Conservation (phyloP, 164 flowering plant genomes). For the Cinnamomum chago region DNA sequence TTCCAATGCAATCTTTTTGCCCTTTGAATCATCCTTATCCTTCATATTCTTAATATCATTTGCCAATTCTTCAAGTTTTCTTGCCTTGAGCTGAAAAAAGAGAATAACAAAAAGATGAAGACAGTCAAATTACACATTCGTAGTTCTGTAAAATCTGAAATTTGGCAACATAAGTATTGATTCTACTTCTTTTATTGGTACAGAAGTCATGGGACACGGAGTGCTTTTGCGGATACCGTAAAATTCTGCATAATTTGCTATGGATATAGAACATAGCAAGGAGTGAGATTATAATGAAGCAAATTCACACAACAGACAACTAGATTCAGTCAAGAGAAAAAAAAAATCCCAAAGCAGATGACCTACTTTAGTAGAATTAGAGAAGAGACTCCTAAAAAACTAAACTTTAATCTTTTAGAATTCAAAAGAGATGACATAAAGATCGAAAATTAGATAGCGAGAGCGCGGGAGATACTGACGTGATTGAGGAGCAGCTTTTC, state of each 20-base stretch:
- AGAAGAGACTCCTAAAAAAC: too few species aligned
- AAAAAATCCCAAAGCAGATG: too few species aligned
- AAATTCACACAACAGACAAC: too few species aligned
- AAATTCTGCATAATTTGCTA: too few species aligned
- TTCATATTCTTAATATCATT: conserved; percentile 45
- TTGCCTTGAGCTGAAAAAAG: conserved; percentile 50
- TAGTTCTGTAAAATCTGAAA: neutral
- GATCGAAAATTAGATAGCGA: neutral
- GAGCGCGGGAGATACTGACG: conserved; percentile 26
- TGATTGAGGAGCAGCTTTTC: conserved; percentile 93
- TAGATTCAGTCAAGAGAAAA: too few species aligned
- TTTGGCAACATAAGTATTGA: neutral
- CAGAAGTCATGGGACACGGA: neutral
- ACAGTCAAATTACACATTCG: neutral
- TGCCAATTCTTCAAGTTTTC: conserved; percentile 65
- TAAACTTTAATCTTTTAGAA: neutral
- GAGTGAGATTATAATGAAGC: too few species aligned
- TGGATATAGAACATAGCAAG: too few species aligned
- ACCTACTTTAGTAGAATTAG: too few species aligned
- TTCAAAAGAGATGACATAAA: too few species aligned
- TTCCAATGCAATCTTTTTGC: conserved; percentile 38
- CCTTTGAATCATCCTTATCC: conserved; percentile 41
- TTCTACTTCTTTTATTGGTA: too few species aligned
- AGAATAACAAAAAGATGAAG: neutral
- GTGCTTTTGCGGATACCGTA: too few species aligned